Base-by-base conservation (phyloP, 768 basidiomycete species). In the Tephrocybe sp. region DNA sequence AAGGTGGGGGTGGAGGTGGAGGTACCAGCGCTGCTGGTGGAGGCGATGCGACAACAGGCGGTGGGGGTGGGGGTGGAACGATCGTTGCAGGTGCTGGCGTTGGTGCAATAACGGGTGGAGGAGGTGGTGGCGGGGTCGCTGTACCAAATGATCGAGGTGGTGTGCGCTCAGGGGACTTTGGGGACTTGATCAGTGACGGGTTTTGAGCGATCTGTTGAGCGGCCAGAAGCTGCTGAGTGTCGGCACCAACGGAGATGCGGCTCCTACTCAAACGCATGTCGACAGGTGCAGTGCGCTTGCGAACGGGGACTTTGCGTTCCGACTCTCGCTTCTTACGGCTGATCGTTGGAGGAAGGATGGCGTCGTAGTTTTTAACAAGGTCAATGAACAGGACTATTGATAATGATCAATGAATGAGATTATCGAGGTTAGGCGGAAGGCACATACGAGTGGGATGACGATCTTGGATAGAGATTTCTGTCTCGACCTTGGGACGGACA, bases 241-340 rank as follows among this genome's bases (percentile, higher is more conserved):
- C 86, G 3, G 78, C 77, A 21, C 84, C 87, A 3, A 80, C 76
- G 2, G 88, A 86, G 46, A 95, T 81, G 48, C 78, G 78, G 56
- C 82, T 81, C 54, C 93, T 78, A 56, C 86, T 91, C 65, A 91
- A 76, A 40, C 93, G 86, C 83, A 94, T 86, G 64, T 97, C 94
- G 39, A 94, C 71, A 0, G 86, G 85, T 0, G 88, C 86, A 2
- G 94, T 95, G 46, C 90, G 88, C 61, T 94, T 94, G 34, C 93
- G 78, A 19, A 84, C 62, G 11, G 91, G 94, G 38, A 89, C 74
- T 52, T 84, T 89, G 39, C 94, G 84, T 56, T 91, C 92, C 0
- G 90, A 86, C 60, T 94, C 92, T 19, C 84, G 83, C 59, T 87
- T 90, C 74, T 94, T 95, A 61, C 81, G 85, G 40, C 81, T 76